Percentiles rank a stretch among this genome's conserved stretches.
Evolutionary conservation across 1,284 basidiomycete genomes (phyloP).

Genomic region (Tetrapyrgos nigripes): DNA sequence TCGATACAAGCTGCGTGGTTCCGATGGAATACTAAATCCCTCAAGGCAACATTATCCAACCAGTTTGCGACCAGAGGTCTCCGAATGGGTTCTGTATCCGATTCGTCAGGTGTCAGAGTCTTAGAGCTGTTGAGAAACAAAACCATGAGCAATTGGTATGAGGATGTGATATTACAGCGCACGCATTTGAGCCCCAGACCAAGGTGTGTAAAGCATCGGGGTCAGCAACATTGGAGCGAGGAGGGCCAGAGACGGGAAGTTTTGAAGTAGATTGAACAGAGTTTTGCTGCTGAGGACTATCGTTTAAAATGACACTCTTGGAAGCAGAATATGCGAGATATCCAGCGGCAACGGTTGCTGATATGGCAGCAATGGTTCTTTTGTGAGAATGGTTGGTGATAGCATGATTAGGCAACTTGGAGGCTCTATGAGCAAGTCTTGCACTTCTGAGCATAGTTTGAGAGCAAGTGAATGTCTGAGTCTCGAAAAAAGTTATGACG

Average conservation of each 20-base stretch:
- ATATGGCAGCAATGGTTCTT: constrained; percentile 2
- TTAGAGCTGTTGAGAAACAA: constrained; percentile 36
- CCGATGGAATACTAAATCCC: constrained; percentile 79
- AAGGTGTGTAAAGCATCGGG: constrained; percentile 39
- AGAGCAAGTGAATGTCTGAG: too few species aligned
- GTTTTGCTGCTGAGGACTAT: constrained; percentile 2
- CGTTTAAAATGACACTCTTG: constrained; percentile 12
- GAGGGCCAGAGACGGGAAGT: too few species aligned
- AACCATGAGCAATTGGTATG: too few species aligned
- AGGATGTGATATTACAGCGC: too few species aligned
- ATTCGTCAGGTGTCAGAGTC: constrained; percentile 46
- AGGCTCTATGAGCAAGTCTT: not conserved
- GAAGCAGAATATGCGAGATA: constrained; percentile 10
- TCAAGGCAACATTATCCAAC: constrained; percentile 70
- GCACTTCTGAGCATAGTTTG: constrained; percentile 5
- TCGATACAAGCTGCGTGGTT: constrained; percentile 87
- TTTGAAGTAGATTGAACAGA: not conserved
- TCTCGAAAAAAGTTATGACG: too few species aligned
- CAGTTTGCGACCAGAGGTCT: constrained; percentile 57
- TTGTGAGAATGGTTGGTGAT: not conserved
- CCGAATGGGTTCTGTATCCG: constrained; percentile 46
- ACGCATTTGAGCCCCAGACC: constrained; percentile 69
- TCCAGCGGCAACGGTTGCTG: constrained; percentile 3
- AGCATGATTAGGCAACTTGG: not conserved
- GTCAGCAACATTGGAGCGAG: not conserved